phyloP scores from a whole-genome alignment of 495 filamentous ascomycete genomes.

The Hypoxylon trugodes region DNA sequence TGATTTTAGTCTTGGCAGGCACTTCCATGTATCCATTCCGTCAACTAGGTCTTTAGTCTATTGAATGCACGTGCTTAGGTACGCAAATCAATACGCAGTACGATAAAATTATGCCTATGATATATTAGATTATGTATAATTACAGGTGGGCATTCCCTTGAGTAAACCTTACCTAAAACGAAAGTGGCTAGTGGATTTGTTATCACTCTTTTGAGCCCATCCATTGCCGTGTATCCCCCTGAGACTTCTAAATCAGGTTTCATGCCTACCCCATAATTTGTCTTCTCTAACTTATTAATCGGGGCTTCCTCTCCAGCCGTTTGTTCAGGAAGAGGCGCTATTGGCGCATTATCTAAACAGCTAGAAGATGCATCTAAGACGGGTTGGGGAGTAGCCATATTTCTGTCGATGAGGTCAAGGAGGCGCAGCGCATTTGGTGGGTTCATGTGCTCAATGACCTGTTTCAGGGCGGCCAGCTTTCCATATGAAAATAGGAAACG shows the following conservation, averaged over 20 bases:
- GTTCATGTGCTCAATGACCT: background rate
- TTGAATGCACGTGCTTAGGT: too few species aligned
- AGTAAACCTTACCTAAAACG: background rate
- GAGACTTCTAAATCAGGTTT: background rate
- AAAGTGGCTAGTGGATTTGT: background rate
- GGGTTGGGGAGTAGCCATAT: background rate
- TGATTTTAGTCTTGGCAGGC: too few species aligned
- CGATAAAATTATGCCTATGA: background rate
- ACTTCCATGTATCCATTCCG: too few species aligned
- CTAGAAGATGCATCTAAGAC: background rate
- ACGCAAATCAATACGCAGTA: too few species aligned
- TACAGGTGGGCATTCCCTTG: background rate
- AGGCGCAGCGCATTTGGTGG: background rate
- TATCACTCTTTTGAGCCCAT: background rate
- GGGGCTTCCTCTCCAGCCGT: background rate
- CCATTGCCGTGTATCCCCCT: background rate
- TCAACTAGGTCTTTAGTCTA: too few species aligned
- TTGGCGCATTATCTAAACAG: background rate
- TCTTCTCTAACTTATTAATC: background rate
- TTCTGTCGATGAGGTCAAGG: constrained; percentile 1
- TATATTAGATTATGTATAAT: background rate
- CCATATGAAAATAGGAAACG: background rate
- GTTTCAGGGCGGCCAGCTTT: background rate
- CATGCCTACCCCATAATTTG: background rate
- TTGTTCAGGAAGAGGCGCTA: background rate